Base-by-base conservation (phyloP, 2,329 filamentous ascomycete species). In the Exophiala sp. region DNA sequence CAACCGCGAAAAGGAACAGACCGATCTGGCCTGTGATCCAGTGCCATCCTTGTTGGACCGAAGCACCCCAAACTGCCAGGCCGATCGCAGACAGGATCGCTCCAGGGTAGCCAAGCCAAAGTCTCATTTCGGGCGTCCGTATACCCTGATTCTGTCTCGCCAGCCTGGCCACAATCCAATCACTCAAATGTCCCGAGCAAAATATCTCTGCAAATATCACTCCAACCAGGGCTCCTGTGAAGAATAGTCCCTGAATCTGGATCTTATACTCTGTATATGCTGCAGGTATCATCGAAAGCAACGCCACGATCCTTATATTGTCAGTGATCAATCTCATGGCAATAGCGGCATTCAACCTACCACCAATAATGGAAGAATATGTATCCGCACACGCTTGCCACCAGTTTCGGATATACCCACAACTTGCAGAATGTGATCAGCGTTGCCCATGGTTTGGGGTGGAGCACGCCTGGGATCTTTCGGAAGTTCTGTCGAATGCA, bases 341-440 rank as follows among this genome's bases (percentile, higher is more conserved):
- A 9, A 34, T 32, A n/a, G 36, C 16, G 32, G 4, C 6, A 5
- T 33, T 2, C 4, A n/a, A 35, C 49, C 18, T 52, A 52, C 50
- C 52, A 55, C 52, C 52, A 55, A 38, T 55, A 55, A 41, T 50
- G 40, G 14, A 55, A 24, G 41, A 55, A 55, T 16, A 39, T 40
- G 38, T 55, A 55, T 20, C 20, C 43, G 38, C 33, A 49, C 7
- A 55, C 46, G 35, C 46, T 50, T 8, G 35, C 29, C 16, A 46
- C 47, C 40, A 55, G 8, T 32, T 40, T 55, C 5, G 50, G 50
- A 33, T 48, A 53, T 8, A 34, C 43, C 42, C 42, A 52, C 11
- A 52, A 34, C 21, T 41, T 40, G 43, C 33, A 40, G 43, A 52
- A 52, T n/a, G 33, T 39, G 24, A 47, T 47, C 35, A 52, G 11